Conservation (phyloP, 2,329 filamentous ascomycete species). For the Diatrype stigma region DNA sequence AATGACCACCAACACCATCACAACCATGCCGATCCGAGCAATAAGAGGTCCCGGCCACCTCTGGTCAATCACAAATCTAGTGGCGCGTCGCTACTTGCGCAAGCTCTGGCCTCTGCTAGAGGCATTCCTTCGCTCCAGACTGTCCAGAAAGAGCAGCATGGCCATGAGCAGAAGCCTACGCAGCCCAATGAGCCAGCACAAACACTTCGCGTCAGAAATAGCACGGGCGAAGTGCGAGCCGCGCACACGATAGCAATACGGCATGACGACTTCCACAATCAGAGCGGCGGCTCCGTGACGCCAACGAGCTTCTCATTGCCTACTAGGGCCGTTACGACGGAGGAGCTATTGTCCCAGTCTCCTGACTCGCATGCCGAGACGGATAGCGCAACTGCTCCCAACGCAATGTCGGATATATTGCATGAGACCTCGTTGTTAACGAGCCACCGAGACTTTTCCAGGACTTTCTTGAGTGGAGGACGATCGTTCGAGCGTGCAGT, state of each 20-base stretch:
- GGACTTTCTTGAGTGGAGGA: constrained; percentile 29
- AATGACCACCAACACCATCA: constrained; percentile 21
- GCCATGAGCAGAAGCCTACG: constrained; percentile 17
- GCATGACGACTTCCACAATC: constrained; percentile 32
- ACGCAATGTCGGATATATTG: constrained; percentile 27
- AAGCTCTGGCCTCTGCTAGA: constrained; percentile 56
- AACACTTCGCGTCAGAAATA: constrained; percentile 16
- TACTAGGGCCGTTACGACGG: constrained; percentile 29
- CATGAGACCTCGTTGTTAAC: constrained; percentile 30
- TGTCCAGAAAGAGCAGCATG: constrained; percentile 21
- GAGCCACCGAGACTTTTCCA: constrained; percentile 31
- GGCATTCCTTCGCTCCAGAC: constrained; percentile 37
- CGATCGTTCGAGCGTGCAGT: constrained; percentile 39
- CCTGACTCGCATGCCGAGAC: constrained; percentile 12
- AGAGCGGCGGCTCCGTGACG: constrained; percentile 34
- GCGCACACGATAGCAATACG: constrained; percentile 16
- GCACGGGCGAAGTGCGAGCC: constrained; percentile 11
- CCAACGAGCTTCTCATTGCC: constrained; percentile 28
- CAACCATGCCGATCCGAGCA: constrained; percentile 31
- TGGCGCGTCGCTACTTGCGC: constrained; percentile 53
- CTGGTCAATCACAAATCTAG: constrained; percentile 37
- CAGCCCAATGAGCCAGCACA: constrained; percentile 15
- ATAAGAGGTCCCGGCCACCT: constrained; percentile 46
- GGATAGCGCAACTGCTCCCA: constrained; percentile 17
- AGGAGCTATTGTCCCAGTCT: constrained; percentile 22